phyloP scores from a whole-genome alignment of 495 filamentous ascomycete species.

The Trichocladium antarcticum region DNA sequence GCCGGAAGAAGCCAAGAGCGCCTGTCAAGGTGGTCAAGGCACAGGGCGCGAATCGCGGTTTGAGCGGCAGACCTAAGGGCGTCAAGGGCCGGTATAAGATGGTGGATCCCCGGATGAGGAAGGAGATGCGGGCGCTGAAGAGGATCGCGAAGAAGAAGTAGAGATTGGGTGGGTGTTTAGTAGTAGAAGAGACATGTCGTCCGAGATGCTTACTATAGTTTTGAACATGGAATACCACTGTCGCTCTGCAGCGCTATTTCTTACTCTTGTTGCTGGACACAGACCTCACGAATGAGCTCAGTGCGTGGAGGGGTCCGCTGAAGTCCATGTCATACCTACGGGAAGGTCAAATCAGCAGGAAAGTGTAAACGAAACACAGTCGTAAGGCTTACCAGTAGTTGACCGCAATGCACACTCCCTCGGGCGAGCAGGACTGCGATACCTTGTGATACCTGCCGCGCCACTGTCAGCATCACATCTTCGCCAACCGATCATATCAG shows the following conservation, averaged over 20 bases:
- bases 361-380: not conserved
- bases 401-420: constrained; percentile 59
- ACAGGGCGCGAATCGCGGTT: constrained; percentile 69
- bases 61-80: constrained; percentile 41
- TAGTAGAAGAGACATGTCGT: not conserved
- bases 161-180: not conserved
- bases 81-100: constrained; percentile 99
- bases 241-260: not conserved
- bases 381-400: constrained; percentile 58
- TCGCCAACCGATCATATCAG: not conserved
- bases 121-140: constrained; percentile 90
- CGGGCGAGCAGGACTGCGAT: constrained; percentile 48
- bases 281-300: constrained; percentile 42
- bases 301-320: constrained; percentile 46
- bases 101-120: constrained; percentile 94
- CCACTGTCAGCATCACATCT: not conserved
- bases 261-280: constrained; percentile 6
- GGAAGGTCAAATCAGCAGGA: not conserved
- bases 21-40: constrained; percentile 87
- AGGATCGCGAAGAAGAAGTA: constrained; percentile 41
- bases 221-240: not conserved
- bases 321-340: constrained; percentile 69
- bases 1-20: constrained; percentile 74
- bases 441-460: constrained; percentile 50
- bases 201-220: not conserved